Evolutionary conservation across 164 flowering plant genomes (phyloP).

Genomic region (Kalanchoe fedtschenkoi): DNA sequence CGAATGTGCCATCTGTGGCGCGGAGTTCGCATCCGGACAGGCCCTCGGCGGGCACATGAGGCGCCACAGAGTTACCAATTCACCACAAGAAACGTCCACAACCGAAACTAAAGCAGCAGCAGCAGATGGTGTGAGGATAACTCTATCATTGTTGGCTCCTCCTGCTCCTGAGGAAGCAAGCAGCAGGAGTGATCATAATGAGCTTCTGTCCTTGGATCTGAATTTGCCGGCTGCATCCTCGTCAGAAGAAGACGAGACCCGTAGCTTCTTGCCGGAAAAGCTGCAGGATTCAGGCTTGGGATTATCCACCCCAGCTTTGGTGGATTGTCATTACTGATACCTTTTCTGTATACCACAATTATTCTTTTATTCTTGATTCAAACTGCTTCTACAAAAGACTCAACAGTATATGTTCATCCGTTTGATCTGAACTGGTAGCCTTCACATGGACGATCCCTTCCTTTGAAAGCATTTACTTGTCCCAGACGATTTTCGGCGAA

Average conservation of each 20-base stretch:
- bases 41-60: slow-evolving; percentile 9
- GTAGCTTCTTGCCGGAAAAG: too few species aligned
- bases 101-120: background rate
- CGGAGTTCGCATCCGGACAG: slow-evolving; percentile 4
- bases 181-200: background rate
- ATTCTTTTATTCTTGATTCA: background rate
- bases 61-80: slow-evolving; percentile 3
- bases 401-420: too few species aligned
- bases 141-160: background rate
- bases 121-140: background rate
- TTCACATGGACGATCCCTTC: too few species aligned
- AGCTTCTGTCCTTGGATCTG: background rate
- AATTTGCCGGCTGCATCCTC: slow-evolving; percentile 4
- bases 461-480: too few species aligned
- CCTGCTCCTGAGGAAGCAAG: slow-evolving; percentile 3
- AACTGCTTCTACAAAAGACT: background rate
- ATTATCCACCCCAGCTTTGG: background rate
- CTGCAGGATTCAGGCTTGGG: background rate
- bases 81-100: background rate
- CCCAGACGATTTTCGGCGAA: too few species aligned
- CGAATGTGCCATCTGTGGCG: background rate
- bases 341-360: background rate
- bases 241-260: slow-evolving; percentile 1
- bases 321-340: background rate
- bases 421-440: too few species aligned